Base-by-base conservation (phyloP, 2,329 filamentous ascomycete genomes). In the Cordyceps javanica region DNA sequence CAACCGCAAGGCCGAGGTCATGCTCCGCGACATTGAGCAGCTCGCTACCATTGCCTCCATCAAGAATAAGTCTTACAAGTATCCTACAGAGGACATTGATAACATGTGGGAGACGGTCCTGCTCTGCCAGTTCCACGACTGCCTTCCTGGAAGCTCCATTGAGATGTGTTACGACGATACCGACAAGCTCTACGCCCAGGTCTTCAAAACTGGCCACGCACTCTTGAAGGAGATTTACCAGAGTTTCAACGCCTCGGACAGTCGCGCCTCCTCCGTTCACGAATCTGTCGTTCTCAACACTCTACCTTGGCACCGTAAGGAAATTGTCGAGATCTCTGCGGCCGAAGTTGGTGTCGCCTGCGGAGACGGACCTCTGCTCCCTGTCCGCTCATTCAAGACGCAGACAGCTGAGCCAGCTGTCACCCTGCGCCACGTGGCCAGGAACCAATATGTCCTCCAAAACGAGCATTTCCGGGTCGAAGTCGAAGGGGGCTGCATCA, bases 111-210 rank as follows among this genome's bases (percentile, higher is more conserved):
- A 97, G 75, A 81, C 82, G 57, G 88, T 93, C 3, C 79, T 97
- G 25, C 82, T 97, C 26, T 97, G 93, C 64, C 94, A 99, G 67
- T 99, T 99, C 79, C 94, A 99, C 63, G 94, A 99, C 69, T 97
- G 94, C 69, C 79, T 99, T 53, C 94, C 94, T 0, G 94, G 94
- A 57, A 97, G 91, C 69, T 90, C 86, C 34, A 97, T 99, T 65
- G 92, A 95, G 71, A 97, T 97, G 91, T 96, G 91, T 72, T 97
- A 97, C 66, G 90, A 96, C 70, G 94, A 99, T 69, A 96, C 92
- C 3, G 89, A 96, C 68, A 82, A 91, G 74, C 80, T 96, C 7
- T 99, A 99, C 68, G 88, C 83, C 2, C 79, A 90, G 64, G 83
- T 96, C 2, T 96, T 96, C 68, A 77, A 86, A 62, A 91, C 83